These are phyloP conservation scores for Bacidia rubella DNA, from an alignment of 495 filamentous ascomycete genomes.

Conservation along the genomic window DNA sequence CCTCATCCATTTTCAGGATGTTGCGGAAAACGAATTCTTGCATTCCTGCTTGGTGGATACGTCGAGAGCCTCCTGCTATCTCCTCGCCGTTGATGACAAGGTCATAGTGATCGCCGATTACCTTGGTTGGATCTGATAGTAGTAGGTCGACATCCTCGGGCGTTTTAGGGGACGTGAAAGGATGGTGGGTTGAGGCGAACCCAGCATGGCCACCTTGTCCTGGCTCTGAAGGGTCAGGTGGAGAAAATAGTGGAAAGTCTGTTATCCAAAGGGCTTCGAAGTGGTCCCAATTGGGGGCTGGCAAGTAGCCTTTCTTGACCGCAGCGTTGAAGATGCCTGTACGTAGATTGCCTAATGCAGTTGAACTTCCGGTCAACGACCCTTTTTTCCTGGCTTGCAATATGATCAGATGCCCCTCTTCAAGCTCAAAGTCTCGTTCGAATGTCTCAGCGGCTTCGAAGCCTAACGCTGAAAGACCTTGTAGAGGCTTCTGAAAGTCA, in stretches of 20 bases:
- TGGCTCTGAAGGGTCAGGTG: slow-evolving; percentile 44
- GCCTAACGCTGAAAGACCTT: slow-evolving; percentile 62
- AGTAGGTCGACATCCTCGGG: slow-evolving; percentile 62
- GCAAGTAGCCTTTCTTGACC: slow-evolving; percentile 42
- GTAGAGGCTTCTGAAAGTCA: slow-evolving; percentile 53
- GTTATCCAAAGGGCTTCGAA: slow-evolving; percentile 72
- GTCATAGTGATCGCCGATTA: slow-evolving; percentile 77
- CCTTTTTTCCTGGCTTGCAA: slow-evolving; percentile 60
- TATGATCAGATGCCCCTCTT: slow-evolving; percentile 64
- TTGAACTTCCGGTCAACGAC: slow-evolving; percentile 56
- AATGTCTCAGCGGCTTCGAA: slow-evolving; percentile 52
- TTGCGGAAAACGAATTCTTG: slow-evolving; percentile 78
- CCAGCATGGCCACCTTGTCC: slow-evolving; percentile 73
- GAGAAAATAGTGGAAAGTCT: slow-evolving; percentile 85
- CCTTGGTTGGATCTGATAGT: slow-evolving; percentile 54
- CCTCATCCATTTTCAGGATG: slow-evolving; percentile 51
- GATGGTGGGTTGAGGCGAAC: slow-evolving; percentile 82
- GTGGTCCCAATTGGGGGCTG: slow-evolving; percentile 28
- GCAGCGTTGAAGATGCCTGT: slow-evolving; percentile 55
- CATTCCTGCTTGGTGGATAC: slow-evolving; percentile 75
- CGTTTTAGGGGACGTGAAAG: slow-evolving; percentile 79
- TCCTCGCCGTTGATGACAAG: slow-evolving; percentile 93
- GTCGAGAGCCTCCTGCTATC: slow-evolving; percentile 80
- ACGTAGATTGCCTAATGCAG: slow-evolving; percentile 64
- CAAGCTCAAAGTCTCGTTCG: slow-evolving; percentile 36